Evolutionary conservation across 2,329 filamentous ascomycete genomes (phyloP).

Genomic region (Trichoderma sp.): DNA sequence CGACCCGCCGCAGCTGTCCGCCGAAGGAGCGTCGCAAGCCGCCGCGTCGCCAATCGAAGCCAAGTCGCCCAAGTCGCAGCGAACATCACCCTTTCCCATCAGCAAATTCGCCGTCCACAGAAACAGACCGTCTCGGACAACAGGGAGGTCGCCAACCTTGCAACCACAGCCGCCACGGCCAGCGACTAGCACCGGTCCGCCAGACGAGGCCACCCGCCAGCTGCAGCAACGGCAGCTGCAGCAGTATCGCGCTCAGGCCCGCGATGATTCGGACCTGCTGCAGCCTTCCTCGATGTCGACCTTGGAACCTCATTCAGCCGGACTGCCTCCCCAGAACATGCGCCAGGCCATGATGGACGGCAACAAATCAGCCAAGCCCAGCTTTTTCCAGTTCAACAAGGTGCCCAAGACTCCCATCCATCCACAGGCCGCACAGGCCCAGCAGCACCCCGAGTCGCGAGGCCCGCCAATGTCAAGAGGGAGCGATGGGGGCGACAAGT

Average conservation of each 20-base stretch:
- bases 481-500: constrained; percentile 31
- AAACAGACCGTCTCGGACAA: constrained; percentile 28
- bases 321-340: constrained; percentile 23
- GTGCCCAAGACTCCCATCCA: constrained; percentile 41
- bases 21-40: constrained; percentile 30
- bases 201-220: constrained; percentile 14
- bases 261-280: constrained; percentile 23
- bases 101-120: constrained; percentile 38
- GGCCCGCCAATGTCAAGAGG: constrained; percentile 40
- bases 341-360: constrained; percentile 35
- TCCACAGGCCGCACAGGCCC: constrained; percentile 26
- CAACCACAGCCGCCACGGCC: constrained; percentile 17
- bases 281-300: constrained; percentile 28
- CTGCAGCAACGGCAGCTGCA: constrained; percentile 25
- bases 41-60: constrained; percentile 34
- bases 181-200: constrained; percentile 16
- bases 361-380: constrained; percentile 45
- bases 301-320: constrained; percentile 26
- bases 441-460: constrained; percentile 37
- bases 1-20: constrained; percentile 27
- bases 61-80: constrained; percentile 43
- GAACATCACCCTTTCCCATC: constrained; percentile 46
- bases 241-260: constrained; percentile 27
- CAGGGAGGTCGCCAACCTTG: constrained; percentile 20
- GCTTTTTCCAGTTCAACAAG: constrained; percentile 53